Base-by-base conservation (phyloP, 768 basidiomycete species). In the Rickenella mellea region DNA sequence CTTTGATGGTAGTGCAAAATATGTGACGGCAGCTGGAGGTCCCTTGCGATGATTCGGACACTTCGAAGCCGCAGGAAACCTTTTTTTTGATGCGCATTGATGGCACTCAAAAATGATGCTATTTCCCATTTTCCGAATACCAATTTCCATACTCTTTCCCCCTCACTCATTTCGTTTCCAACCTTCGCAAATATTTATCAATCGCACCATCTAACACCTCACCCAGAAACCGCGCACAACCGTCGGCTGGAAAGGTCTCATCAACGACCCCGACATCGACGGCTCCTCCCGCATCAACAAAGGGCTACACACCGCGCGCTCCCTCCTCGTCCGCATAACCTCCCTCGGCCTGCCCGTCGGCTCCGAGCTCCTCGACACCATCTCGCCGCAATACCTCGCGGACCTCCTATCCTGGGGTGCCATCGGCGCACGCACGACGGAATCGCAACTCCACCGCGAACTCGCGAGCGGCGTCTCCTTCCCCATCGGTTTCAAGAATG, bases 401-500 rank as follows among this genome's bases (percentile, higher is more conserved):
- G 87, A 89, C 56, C 72, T 90, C 28, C 78, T 80, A 47, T 84
- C 83, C 41, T 94, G 91, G 91, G 91, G 90, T 30, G 91, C 94
- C 6, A 98, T 99, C 49, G 94, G 96, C 20, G 96, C 96, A 1
- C 76, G 96, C 41, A 98, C 96, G 1, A 99, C 96, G 27, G 96
- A 99, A 62, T 89, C 86, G 3, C 94, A 98, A 63, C 78, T 99
- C 6, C 96, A 98, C 57, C 82, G 96, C 45, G 96, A 97, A 62
- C 82, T 97, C 33, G 92, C 91, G 4, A 91, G 86, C 3, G 94
- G 93, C 55, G 83, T 88, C 20, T 96, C 93, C 40, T 98, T 96
- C 81, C 93, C 96, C 17, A 90, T 97, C 49, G 89, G 91, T 7
- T 99, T 99, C 80, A 99, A 99, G 65, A 99, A 99, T 59, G 94